phyloP scores from a whole-genome alignment of 2,329 filamentous ascomycete species.

The Endoconidiophora laricicola region DNA sequence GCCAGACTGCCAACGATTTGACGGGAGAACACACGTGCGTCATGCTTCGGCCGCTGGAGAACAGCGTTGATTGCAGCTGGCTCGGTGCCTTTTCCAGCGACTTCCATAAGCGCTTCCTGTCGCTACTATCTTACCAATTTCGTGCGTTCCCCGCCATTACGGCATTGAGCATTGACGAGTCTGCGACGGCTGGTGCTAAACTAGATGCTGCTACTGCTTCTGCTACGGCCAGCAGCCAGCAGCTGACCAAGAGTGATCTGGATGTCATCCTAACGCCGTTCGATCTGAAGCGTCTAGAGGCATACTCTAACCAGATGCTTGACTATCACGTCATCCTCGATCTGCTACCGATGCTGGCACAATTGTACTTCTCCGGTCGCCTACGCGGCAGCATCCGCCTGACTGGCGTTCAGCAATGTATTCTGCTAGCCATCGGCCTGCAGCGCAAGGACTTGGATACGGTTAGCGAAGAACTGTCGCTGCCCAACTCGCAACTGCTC shows the following conservation, averaged over 20 bases:
- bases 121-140: constrained; percentile 85
- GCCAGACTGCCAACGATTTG: constrained; percentile 89
- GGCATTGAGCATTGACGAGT: constrained; percentile 77
- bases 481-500: constrained; percentile 64
- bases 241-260: constrained; percentile 58
- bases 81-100: constrained; percentile 80
- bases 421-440: constrained; percentile 77
- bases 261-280: constrained; percentile 72
- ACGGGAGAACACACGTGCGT: constrained; percentile 97
- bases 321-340: constrained; percentile 97
- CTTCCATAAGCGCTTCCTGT: constrained; percentile 87
- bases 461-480: constrained; percentile 59
- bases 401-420: constrained; percentile 66
- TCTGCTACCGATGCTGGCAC: constrained; percentile 66
- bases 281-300: constrained; percentile 86
- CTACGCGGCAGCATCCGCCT: constrained; percentile 52
- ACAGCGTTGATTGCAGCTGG: constrained; percentile 58
- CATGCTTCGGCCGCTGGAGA: constrained; percentile 71
- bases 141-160: constrained; percentile 60
- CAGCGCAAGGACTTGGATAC: constrained; percentile 78
- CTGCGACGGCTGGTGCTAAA: constrained; percentile 55
- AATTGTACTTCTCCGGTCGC: constrained; percentile 69
- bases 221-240: constrained; percentile 16
- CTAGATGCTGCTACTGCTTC: constrained; percentile 34
- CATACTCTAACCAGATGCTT: constrained; percentile 90